phyloP scores from a whole-genome alignment of 2,329 filamentous ascomycete species.

The Aspergillus sp. region DNA sequence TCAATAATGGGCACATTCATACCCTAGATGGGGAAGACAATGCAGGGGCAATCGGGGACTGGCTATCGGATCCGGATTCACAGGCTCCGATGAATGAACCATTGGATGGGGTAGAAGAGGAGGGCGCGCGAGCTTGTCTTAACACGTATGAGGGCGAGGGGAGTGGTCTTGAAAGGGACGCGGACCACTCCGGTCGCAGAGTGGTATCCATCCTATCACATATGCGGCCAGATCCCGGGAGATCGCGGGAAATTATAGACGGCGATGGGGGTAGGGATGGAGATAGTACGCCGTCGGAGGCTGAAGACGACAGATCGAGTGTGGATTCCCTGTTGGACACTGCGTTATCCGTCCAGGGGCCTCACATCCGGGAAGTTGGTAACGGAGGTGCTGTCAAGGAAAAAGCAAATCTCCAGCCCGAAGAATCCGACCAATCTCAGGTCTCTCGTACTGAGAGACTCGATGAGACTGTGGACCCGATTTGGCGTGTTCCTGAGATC shows the following conservation, averaged over 20 bases:
- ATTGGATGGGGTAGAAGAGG: neutral
- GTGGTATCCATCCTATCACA: slow-evolving; percentile 7
- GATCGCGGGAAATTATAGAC: neutral
- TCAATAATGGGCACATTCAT: slow-evolving; percentile 83
- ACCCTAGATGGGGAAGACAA: slow-evolving; percentile 59
- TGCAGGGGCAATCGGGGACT: slow-evolving; percentile 34
- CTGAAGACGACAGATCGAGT: slow-evolving; percentile 23
- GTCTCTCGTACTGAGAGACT: slow-evolving; percentile 4
- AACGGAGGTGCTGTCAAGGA: slow-evolving; percentile 6
- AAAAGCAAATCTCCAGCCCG: slow-evolving; percentile 21
- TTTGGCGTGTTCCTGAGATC: slow-evolving; percentile 35
- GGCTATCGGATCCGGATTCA: slow-evolving; percentile 11
- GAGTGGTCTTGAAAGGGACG: slow-evolving; percentile 1
- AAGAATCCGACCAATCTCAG: slow-evolving; percentile 17
- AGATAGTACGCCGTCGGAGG: slow-evolving; percentile 12
- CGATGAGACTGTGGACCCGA: slow-evolving; percentile 22
- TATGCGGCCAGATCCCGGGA: slow-evolving; percentile 2
- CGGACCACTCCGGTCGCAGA: slow-evolving; percentile 8
- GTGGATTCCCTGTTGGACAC: slow-evolving; percentile 24
- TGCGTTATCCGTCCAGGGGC: slow-evolving; percentile 16
- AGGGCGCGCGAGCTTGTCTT: neutral
- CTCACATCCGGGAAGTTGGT: slow-evolving; percentile 7
- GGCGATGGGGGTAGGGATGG: slow-evolving; percentile 7
- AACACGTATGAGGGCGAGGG: slow-evolving; percentile 5
- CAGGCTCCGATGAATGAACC: slow-evolving; percentile 1